Conservation (phyloP, 2,329 filamentous ascomycete genomes). For the Talaromyces atroroseus region DNA sequence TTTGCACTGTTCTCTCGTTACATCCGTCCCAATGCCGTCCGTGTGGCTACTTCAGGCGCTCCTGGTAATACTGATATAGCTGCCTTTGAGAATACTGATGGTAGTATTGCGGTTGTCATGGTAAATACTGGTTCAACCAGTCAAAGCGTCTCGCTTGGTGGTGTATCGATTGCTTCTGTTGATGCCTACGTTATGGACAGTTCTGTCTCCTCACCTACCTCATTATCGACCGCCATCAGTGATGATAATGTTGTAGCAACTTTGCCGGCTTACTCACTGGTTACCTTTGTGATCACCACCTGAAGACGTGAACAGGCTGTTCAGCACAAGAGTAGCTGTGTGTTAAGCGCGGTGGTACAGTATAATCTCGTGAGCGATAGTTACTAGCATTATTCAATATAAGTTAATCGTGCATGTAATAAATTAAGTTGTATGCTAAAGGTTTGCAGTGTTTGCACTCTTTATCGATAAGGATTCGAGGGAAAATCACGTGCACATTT, state of each 20-base stretch:
- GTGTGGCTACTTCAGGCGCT: background rate
- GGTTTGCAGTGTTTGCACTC: background rate
- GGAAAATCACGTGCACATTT: background rate
- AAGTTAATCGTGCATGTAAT: no score
- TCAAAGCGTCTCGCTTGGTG: background rate
- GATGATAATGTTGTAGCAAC: background rate
- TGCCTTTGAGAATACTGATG: conserved; percentile 5
- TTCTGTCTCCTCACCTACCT: background rate
- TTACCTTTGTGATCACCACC: background rate
- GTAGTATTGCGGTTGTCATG: background rate
- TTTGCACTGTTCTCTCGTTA: conserved; percentile 7
- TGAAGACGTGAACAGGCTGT: background rate
- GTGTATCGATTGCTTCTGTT: background rate
- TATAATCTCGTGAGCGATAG: no score
- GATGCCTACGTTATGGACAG: background rate
- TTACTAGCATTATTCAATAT: no score
- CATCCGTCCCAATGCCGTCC: conserved; percentile 5
- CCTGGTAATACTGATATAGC: background rate
- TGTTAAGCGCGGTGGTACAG: no score
- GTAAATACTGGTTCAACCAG: background rate
- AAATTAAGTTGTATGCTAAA: background rate
- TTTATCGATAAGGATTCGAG: background rate
- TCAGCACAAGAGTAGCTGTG: no score
- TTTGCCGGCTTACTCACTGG: background rate
- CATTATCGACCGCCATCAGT: background rate